Conservation (phyloP, 805 yeast species). For the Saccharomycopsis sp. region DNA sequence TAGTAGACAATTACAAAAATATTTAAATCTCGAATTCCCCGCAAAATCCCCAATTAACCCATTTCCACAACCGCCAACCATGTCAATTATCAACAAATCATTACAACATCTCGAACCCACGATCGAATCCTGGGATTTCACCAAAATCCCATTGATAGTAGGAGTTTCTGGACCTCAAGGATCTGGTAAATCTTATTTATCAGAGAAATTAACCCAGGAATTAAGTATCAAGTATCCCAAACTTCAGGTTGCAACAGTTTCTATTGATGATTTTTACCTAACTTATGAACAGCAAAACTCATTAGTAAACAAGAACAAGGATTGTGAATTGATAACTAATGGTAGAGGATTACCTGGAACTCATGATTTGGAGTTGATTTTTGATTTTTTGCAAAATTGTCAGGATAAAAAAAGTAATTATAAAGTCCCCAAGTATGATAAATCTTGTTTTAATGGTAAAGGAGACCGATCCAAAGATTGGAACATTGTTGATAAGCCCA, state of each 20-base stretch:
- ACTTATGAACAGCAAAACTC: slow-evolving; percentile 48
- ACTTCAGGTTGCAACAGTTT: slow-evolving; percentile 37
- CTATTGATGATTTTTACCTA: slow-evolving; percentile 82
- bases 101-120: slow-evolving; percentile 24
- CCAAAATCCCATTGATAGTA: slow-evolving; percentile 35
- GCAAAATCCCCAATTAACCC: too few species aligned
- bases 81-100: slow-evolving; percentile 2
- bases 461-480: slow-evolving; percentile 61
- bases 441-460: slow-evolving; percentile 54
- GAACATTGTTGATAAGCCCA: slow-evolving; percentile 28
- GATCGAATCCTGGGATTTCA: slow-evolving; percentile 23
- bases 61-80: background rate
- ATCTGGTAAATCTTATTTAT: slow-evolving; percentile 58
- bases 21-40: too few species aligned
- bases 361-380: slow-evolving; percentile 55
- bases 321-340: slow-evolving; percentile 42
- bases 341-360: slow-evolving; percentile 95
- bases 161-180: slow-evolving; percentile 73
- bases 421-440: slow-evolving; percentile 64
- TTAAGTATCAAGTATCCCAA: slow-evolving; percentile 28
- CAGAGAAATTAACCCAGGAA: slow-evolving; percentile 29
- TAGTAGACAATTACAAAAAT: too few species aligned
- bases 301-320: slow-evolving; percentile 31
- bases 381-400: slow-evolving; percentile 24
- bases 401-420: too few species aligned